Conservation (phyloP, 2,329 filamentous ascomycete genomes). For the Fusarium sp. region DNA sequence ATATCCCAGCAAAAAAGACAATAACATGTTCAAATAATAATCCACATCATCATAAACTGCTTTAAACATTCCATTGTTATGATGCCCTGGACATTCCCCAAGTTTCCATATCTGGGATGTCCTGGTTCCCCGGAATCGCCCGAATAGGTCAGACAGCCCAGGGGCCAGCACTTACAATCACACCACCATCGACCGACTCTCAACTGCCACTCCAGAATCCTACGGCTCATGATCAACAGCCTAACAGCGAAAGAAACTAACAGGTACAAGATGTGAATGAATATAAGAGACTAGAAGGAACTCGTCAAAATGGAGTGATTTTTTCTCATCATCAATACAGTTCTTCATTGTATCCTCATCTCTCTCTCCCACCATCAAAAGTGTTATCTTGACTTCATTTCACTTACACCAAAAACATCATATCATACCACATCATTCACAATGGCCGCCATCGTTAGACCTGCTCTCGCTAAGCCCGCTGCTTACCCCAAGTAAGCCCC, state of each 20-base stretch:
- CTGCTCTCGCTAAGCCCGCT: conserved; percentile 21
- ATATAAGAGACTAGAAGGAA: conserved; percentile 29
- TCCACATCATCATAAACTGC: not conserved
- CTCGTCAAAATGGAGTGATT: conserved; percentile 27
- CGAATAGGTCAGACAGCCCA: conserved; percentile 40
- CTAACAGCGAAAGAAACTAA: not conserved
- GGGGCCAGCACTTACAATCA: conserved; percentile 32
- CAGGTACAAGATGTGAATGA: not conserved
- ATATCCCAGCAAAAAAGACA: not conserved
- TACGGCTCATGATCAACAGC: conserved; percentile 19
- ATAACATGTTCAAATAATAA: not conserved
- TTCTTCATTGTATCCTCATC: conserved; percentile 3
- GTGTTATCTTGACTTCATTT: not conserved
- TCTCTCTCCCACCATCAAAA: not conserved
- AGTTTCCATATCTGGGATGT: conserved; percentile 9
- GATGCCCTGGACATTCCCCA: not conserved
- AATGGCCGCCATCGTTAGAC: conserved; percentile 33
- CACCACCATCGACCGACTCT: conserved; percentile 41
- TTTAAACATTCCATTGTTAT: not conserved
- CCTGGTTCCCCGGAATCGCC: conserved; percentile 35
- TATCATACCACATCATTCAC: conserved; percentile 1
- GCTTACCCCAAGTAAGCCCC: conserved; percentile 32
- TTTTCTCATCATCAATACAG: conserved; percentile 19
- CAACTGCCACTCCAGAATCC: conserved; percentile 23
- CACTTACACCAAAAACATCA: conserved; percentile 29